Conservation (phyloP, 768 basidiomycete species). For the Mycena galericulata region DNA sequence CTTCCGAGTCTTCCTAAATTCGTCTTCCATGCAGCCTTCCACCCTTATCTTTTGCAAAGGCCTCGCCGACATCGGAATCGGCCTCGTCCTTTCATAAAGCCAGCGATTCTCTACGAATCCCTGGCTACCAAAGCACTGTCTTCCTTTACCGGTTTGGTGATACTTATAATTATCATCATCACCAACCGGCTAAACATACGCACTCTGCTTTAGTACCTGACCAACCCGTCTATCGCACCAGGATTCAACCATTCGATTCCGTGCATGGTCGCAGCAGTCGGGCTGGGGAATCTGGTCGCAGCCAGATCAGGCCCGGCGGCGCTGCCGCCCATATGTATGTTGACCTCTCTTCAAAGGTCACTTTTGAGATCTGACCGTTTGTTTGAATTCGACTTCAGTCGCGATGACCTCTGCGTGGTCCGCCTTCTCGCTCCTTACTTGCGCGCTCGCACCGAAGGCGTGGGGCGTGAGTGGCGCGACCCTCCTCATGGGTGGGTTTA, state of each 20-base stretch:
- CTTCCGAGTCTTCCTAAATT: background rate
- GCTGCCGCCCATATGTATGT: conserved; percentile 43
- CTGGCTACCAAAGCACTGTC: conserved; percentile 33
- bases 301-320: conserved; percentile 40
- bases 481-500: conserved; percentile 42
- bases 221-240: conserved; percentile 41
- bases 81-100: conserved; percentile 41
- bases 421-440: conserved; percentile 42
- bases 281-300: conserved; percentile 46
- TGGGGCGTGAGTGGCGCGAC: conserved; percentile 46
- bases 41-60: conserved; percentile 43
- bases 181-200: no score
- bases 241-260: conserved; percentile 52
- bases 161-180: no score
- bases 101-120: conserved; percentile 45
- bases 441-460: conserved; percentile 34
- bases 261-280: conserved; percentile 49
- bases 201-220: conserved; percentile 43
- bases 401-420: conserved; percentile 46
- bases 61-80: conserved; percentile 43
- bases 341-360: background rate
- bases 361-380: background rate
- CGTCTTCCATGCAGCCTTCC: conserved; percentile 16
- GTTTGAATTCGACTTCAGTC: conserved; percentile 39
- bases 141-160: conserved; percentile 44